These are phyloP conservation scores for Tripterygium wilfordii DNA, from an alignment of 177 flowering plant species.

Conservation along the genomic window DNA sequence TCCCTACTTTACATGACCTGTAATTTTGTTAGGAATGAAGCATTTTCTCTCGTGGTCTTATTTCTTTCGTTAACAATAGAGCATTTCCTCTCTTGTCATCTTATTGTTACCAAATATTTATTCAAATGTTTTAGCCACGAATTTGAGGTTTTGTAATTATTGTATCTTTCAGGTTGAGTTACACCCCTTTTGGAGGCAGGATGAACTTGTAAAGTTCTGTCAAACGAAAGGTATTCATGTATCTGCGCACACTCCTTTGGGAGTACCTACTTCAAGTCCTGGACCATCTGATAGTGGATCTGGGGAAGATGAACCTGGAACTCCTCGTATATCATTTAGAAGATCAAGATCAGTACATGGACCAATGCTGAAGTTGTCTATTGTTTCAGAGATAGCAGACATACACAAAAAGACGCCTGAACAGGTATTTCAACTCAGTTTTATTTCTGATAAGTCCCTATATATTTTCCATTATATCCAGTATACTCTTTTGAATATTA, in stretches of 20 bases:
- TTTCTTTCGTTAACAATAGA: too few species aligned
- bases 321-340: slow-evolving; percentile 56
- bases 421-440: too few species aligned
- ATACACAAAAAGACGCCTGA: slow-evolving; percentile 55
- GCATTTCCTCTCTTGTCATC: too few species aligned
- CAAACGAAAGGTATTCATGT: slow-evolving; percentile 60
- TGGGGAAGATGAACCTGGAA: slow-evolving; percentile 64
- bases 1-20: too few species aligned
- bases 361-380: slow-evolving; percentile 62
- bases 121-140: too few species aligned
- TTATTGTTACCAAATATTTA: too few species aligned
- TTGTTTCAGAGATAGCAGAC: slow-evolving; percentile 58
- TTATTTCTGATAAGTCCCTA: too few species aligned
- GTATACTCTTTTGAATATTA: too few species aligned
- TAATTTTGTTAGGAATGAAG: too few species aligned
- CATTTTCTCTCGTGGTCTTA: too few species aligned
- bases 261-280: slow-evolving; percentile 47
- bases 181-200: slow-evolving; percentile 76
- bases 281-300: slow-evolving; percentile 46
- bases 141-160: too few species aligned
- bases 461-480: too few species aligned
- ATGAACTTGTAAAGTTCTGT: slow-evolving; percentile 67
- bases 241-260: slow-evolving; percentile 69
- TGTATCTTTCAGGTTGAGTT: slow-evolving; percentile 42
- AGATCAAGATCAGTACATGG: slow-evolving; percentile 69